Percentiles rank a stretch among this genome's conserved stretches.
phyloP scores from a whole-genome alignment of 2,329 filamentous ascomycete species.

The Didymella lethalis region DNA sequence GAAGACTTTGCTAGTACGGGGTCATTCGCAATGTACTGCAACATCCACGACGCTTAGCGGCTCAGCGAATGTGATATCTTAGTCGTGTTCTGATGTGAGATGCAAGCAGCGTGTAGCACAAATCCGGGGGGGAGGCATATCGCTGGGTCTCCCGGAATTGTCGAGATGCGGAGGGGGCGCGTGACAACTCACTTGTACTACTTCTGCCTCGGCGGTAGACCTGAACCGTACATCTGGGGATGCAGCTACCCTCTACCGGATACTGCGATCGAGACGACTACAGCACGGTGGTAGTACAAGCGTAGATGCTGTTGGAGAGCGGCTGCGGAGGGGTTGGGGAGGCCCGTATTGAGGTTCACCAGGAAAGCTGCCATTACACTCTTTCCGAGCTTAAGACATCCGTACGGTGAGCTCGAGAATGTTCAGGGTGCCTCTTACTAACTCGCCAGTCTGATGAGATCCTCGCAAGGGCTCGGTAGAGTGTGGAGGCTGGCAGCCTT shows the following conservation, averaged over 20 bases:
- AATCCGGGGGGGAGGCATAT: slow-evolving; percentile 13
- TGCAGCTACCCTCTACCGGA: slow-evolving; percentile 3
- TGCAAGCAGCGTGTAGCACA: slow-evolving; percentile 19
- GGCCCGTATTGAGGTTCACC: neutral
- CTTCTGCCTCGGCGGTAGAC: slow-evolving; percentile 7
- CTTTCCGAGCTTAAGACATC: neutral
- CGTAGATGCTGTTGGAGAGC: neutral
- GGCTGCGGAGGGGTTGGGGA: neutral
- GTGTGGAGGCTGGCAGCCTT: slow-evolving; percentile 4
- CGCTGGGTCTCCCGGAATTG: slow-evolving; percentile 4
- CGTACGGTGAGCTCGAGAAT: neutral
- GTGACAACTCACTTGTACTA: slow-evolving; percentile 13
- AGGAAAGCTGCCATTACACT: neutral
- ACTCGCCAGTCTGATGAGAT: neutral
- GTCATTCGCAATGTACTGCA: slow-evolving; percentile 1
- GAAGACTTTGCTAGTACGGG: slow-evolving; percentile 22
- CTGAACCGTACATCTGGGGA: neutral
- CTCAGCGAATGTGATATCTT: neutral
- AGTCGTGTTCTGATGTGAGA: slow-evolving; percentile 13
- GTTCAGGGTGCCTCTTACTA: neutral
- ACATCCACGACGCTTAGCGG: slow-evolving; percentile 12
- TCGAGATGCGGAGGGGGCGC: slow-evolving; percentile 15
- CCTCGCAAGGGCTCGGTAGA: neutral
- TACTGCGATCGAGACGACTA: neutral
- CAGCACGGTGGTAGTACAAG: slow-evolving; percentile 4